Conservation (phyloP, 768 basidiomycete genomes). For the Peribolospora baueri region DNA sequence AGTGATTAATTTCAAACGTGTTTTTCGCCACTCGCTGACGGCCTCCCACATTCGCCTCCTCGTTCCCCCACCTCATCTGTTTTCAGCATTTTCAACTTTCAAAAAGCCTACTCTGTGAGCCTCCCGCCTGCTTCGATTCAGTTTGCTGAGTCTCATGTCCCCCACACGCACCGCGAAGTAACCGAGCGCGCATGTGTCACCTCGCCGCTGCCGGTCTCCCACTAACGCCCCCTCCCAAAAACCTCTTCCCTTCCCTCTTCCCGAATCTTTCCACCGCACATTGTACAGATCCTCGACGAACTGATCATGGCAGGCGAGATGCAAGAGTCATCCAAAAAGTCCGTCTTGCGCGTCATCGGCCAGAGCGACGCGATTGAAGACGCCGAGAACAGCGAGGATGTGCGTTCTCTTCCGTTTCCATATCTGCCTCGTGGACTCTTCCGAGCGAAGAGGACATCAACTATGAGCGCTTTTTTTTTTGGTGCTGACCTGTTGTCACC, state of each 20-base stretch:
- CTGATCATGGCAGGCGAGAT: conserved; percentile 80
- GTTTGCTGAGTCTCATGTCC: background rate
- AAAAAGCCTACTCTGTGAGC: conserved; percentile 64
- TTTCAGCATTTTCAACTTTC: conserved; percentile 81
- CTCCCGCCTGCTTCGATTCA: background rate
- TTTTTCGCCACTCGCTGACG: background rate
- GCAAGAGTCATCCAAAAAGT: conserved; percentile 65
- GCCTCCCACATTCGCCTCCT: background rate
- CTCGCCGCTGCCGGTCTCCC: background rate
- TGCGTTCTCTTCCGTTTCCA: background rate
- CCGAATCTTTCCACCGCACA: background rate
- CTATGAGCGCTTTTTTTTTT: no score
- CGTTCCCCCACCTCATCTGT: background rate
- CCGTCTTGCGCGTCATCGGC: conserved; percentile 25
- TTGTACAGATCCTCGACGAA: conserved; percentile 48
- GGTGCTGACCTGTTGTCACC: no score
- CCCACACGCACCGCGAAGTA: no score
- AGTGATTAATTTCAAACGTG: background rate
- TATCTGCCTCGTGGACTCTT: background rate
- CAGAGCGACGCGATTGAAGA: conserved; percentile 22
- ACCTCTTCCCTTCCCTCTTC: background rate
- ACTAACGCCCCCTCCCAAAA: background rate
- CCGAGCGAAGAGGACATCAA: no score
- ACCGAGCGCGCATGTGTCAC: background rate
- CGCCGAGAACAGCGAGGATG: background rate